Conservation (phyloP, 495 filamentous ascomycete species). For the Aspergillus steynii region DNA sequence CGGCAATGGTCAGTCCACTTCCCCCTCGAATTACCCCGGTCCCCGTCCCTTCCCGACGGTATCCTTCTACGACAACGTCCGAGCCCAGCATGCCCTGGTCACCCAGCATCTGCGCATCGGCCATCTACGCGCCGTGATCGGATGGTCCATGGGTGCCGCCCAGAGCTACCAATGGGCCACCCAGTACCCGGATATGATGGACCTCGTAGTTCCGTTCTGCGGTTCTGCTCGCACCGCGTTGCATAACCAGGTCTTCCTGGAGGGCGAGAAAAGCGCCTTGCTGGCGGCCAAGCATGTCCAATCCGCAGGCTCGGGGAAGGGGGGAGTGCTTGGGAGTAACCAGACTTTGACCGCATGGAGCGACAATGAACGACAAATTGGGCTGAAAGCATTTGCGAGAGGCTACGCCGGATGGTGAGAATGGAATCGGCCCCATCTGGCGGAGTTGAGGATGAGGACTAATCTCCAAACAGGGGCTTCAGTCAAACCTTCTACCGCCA, state of each 20-base stretch:
- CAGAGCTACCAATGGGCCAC: slow-evolving; percentile 73
- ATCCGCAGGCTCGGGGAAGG: slow-evolving; percentile 49
- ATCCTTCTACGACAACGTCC: slow-evolving; percentile 69
- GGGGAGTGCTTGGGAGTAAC: slow-evolving; percentile 32
- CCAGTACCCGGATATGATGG: slow-evolving; percentile 70
- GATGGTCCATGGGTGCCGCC: slow-evolving; percentile 71
- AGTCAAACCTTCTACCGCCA: slow-evolving; percentile 71
- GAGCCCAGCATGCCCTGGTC: slow-evolving; percentile 64
- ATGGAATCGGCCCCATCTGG: neutral
- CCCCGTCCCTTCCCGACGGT: slow-evolving; percentile 59
- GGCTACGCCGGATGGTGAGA: slow-evolving; percentile 71
- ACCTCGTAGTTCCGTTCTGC: slow-evolving; percentile 67
- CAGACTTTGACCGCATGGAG: slow-evolving; percentile 53
- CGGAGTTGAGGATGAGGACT: neutral
- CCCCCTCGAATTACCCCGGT: slow-evolving; percentile 61
- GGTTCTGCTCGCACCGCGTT: slow-evolving; percentile 65
- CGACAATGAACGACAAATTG: slow-evolving; percentile 55
- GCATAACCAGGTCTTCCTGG: slow-evolving; percentile 73
- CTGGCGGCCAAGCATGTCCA: slow-evolving; percentile 58
- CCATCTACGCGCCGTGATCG: slow-evolving; percentile 63
- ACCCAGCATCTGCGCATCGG: slow-evolving; percentile 63
- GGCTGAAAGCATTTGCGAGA: slow-evolving; percentile 67
- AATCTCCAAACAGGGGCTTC: slow-evolving; percentile 52
- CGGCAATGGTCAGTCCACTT: slow-evolving; percentile 71
- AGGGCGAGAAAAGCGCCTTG: slow-evolving; percentile 67